Evolutionary conservation across 2,329 filamentous ascomycete genomes (phyloP).

Genomic region (Neoarthrinium moseri): DNA sequence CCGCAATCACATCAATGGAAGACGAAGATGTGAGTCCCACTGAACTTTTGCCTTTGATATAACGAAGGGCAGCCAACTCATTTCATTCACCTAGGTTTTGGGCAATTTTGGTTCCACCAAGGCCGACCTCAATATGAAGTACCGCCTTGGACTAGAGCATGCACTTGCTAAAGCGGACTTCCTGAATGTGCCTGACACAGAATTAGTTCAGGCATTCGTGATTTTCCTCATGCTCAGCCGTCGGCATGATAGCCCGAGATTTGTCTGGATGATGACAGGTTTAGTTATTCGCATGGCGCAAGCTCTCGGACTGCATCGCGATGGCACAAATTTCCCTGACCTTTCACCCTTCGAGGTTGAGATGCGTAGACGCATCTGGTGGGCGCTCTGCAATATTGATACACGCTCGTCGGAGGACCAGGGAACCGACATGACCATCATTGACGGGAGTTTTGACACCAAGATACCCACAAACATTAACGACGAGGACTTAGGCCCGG

Average conservation of each 20-base stretch:
- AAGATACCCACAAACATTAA: conserved; percentile 48
- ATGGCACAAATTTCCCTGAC: conserved; percentile 49
- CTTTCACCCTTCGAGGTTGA: conserved; percentile 60
- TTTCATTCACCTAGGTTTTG: conserved; percentile 18
- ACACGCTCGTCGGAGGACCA: conserved; percentile 61
- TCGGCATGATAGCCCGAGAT: conserved; percentile 38
- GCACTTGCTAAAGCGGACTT: conserved; percentile 49
- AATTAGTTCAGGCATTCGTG: conserved; percentile 50
- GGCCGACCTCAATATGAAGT: conserved; percentile 34
- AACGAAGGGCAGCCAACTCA: background rate
- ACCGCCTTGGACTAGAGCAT: conserved; percentile 42
- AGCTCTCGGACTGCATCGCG: conserved; percentile 59
- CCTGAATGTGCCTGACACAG: conserved; percentile 46
- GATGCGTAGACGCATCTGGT: conserved; percentile 59
- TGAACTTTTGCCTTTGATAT: background rate
- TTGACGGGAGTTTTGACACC: conserved; percentile 59
- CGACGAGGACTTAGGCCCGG: conserved; percentile 41
- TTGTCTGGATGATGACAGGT: conserved; percentile 57
- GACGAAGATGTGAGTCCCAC: conserved; percentile 48
- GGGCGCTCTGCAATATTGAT: conserved; percentile 60
- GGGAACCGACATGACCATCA: conserved; percentile 60
- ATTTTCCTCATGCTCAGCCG: conserved; percentile 51
- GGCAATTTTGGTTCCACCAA: conserved; percentile 39
- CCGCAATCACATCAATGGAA: conserved; percentile 54
- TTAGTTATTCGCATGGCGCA: conserved; percentile 58